Evolutionary conservation across 2,329 filamentous ascomycete genomes (phyloP), one percentile per base, ranked within the genome.

Genomic region (Chaetomium strumarium): DNA sequence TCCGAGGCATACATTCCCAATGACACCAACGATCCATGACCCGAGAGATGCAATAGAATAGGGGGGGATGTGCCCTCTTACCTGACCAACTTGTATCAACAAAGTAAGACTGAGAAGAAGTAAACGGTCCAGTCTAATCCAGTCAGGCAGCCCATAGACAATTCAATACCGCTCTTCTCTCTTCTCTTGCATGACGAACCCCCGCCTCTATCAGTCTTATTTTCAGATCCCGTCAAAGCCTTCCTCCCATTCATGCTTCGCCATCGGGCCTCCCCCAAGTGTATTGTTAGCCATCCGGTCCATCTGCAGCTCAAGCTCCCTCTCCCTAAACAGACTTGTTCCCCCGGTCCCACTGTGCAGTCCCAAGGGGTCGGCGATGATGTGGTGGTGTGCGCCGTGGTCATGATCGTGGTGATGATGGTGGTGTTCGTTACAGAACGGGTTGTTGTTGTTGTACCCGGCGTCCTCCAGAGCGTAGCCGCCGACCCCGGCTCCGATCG

Each of bases 241-340:
- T 13, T 44, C 45, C 9, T 49, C 48, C 52, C 48, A 48, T 40
- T 48, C 48, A 37, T 37, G 39, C 42, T 49, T 46, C 13, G 38
- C 45, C 12, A 5, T 33, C 30, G 37, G 40, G 17, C 37, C 16
- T 14, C 24, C 14, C n/a, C 30, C 19, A 31, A 13, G 24, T 17
- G 16, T 19, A 11, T 14, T 37, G 31, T 11, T 31, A n/a, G 6
- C 20, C 10, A n/a, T 36, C 9, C 39, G 33, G 1, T 20, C 38
- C 37, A 50, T 50, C 42, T 49, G 29, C 52, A 51, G 12, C 41
- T 55, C 53, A 6, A 51, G 6, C 49, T 51, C 53, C 34, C 48
- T 43, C 47, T 54, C 53, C 10, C 49, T 40, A 31, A 49, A 51
- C 36, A 49, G 20, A 9, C 40, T 52, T 10, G 30, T 5, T 2